Conservation (phyloP, 164 flowering plant species). For the Annona cherimola region DNA sequence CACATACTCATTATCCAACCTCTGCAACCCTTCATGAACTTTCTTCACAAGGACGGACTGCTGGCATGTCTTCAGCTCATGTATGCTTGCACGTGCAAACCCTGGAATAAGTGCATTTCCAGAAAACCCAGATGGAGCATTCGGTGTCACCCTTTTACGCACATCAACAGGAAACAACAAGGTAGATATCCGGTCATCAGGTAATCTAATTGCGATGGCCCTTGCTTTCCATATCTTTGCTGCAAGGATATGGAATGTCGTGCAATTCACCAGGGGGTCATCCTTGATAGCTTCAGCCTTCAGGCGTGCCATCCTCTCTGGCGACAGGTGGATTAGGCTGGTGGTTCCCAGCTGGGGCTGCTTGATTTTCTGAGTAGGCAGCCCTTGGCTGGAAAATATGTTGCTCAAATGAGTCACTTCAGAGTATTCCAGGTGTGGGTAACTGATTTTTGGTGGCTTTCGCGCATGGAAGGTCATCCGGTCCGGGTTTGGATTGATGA, state of each 20-base stretch:
- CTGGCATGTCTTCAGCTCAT: conserved; percentile 14
- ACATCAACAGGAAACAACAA: conserved; percentile 30
- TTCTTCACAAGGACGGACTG: conserved; percentile 11
- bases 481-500: conserved; percentile 20
- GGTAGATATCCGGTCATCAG: conserved; percentile 16
- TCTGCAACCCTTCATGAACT: conserved; percentile 27
- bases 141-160: conserved; percentile 18
- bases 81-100: conserved; percentile 21
- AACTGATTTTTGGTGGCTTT: conserved; percentile 19
- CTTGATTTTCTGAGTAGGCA: not conserved
- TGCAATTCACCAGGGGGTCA: conserved; percentile 1
- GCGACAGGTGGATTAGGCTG: conserved; percentile 17
- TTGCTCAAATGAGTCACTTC: not conserved
- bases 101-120: conserved; percentile 31
- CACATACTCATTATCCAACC: conserved; percentile 28
- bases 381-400: conserved; percentile 11
- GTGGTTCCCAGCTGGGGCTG: not conserved
- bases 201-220: conserved; percentile 7
- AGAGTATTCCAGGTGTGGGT: conserved; percentile 30
- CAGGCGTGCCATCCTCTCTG: conserved; percentile 12
- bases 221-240: conserved; percentile 18
- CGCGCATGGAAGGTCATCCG: conserved; percentile 23
- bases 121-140: conserved; percentile 18
- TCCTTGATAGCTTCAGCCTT: conserved; percentile 12
- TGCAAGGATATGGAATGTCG: conserved; percentile 11